Base-by-base conservation (phyloP, 345 rosid species). In the Acer saccharum region DNA sequence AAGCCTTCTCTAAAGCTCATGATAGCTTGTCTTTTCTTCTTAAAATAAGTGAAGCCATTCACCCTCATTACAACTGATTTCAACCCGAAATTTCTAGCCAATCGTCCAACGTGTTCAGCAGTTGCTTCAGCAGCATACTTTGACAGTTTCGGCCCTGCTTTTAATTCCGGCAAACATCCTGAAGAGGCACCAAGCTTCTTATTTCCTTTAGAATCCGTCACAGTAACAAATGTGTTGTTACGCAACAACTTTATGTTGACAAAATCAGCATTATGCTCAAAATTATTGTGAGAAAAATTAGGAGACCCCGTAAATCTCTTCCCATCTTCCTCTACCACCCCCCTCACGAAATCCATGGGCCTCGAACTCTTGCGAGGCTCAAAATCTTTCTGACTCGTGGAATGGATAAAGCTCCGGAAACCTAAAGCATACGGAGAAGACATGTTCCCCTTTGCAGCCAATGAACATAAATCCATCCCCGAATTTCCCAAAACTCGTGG, bases 61-160 rank as follows among this genome's bases (percentile, higher is more conserved):
- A 96, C 98, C 76, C 85, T 96, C 67, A 92, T 76, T 67, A 94
- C 97, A n/a, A 96, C 90, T 2, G 95, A 90, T 63, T 87, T 92
- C 81, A 96, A 64, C 6, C 97, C 99, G 89, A 87, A 74, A 2
- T 83, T 87, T 77, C 89, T 90, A 2, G 89, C 89, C 76, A 77
- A 32, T 21, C 94, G 83, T 50, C 99, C 99, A 50, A 89, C 90
- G 69, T 88, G 86, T 76, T 96, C 99, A 9, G 99, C 94, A 12
- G 95, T 89, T 35, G 99, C 98, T 82, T 94, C 98, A 46, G 99
- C 93, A 7, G 91, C 87, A 84, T 91, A 93, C 13, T 86, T 85
- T 1, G 97, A 80, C 58, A 86, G 69, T 80, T 90, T 90, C 21
- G 89, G 69, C 7, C 90, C 98, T 1, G 95, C 93, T 87, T 83